A percentile compares a stretch with the other conserved stretches of the same genome.
Conservation (phyloP, 208 protist species). For the Naegleria gruberi region DNA sequence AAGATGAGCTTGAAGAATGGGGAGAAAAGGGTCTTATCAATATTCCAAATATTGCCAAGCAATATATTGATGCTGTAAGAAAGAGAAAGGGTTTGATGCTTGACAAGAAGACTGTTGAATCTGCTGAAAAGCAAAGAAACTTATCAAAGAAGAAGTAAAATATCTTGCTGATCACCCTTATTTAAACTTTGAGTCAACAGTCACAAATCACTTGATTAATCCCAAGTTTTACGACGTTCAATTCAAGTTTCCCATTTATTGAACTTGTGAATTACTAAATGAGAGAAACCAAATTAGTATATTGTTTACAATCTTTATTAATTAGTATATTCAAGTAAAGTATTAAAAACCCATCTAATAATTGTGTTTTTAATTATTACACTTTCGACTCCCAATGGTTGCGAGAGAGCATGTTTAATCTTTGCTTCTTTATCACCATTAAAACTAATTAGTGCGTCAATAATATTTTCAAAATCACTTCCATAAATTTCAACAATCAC, state of each 20-base stretch:
- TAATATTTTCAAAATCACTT: neutral
- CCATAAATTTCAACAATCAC: too few species aligned
- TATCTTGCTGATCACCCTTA: too few species aligned
- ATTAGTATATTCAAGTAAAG: too few species aligned
- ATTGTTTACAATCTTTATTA: too few species aligned
- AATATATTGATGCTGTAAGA: conserved; percentile 59
- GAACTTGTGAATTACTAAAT: too few species aligned
- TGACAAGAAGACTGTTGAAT: conserved; percentile 64
- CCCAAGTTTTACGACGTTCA: too few species aligned
- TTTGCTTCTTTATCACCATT: neutral
- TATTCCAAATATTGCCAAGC: conserved; percentile 44
- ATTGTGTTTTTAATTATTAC: neutral
- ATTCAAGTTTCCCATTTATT: too few species aligned
- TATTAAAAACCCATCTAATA: neutral
- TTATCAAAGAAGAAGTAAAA: conserved; percentile 18
- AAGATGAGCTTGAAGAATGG: conserved; percentile 91
- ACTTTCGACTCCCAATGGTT: neutral
- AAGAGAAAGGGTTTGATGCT: conserved; percentile 65
- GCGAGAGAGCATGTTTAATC: neutral
- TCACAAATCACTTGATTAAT: too few species aligned
- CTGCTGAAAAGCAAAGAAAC: conserved; percentile 55
- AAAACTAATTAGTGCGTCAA: neutral
- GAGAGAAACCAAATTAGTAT: too few species aligned
- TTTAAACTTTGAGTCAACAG: too few species aligned
- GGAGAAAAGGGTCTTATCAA: conserved; percentile 54